A percentile compares a stretch with the other conserved stretches of the same genome.
phyloP scores from a whole-genome alignment of 1,139 yeast genomes.

The Pichia sp. region DNA sequence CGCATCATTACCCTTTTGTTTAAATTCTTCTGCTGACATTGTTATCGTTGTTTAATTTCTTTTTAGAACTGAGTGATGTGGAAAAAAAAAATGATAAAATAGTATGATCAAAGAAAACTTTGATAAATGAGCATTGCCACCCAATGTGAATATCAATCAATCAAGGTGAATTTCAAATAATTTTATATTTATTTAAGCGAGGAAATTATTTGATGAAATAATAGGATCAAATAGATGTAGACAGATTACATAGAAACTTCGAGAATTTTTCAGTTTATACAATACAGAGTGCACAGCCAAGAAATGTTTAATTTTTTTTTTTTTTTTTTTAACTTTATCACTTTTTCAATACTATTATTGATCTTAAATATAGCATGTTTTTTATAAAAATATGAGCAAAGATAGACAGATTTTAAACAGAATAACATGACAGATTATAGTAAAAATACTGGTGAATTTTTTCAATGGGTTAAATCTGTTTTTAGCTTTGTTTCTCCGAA shows the following conservation, averaged over 20 bases:
- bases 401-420: too few relatives aligned
- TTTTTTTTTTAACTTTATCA: not conserved
- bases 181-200: too few relatives aligned
- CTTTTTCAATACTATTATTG: not conserved
- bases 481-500: constrained; percentile 50
- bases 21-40: constrained; percentile 64
- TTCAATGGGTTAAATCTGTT: constrained; percentile 45
- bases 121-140: not conserved
- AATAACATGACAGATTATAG: constrained; percentile 19
- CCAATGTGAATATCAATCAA: too few relatives aligned
- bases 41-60: not conserved
- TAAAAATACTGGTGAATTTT: constrained; percentile 38
- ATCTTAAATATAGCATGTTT: not conserved
- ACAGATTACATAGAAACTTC: not conserved
- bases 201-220: too few relatives aligned
- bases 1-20: constrained; percentile 85
- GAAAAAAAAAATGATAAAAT: too few relatives aligned
- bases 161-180: too few relatives aligned
- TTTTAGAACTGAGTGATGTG: too few relatives aligned
- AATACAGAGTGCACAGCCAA: not conserved
- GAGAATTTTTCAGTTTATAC: not conserved
- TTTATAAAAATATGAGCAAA: not conserved
- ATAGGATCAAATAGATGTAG: too few relatives aligned
- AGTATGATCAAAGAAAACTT: too few relatives aligned
- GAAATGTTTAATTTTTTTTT: not conserved